phyloP scores from a whole-genome alignment of 352 stramenopile genomes.

The Pythium diclinum region DNA sequence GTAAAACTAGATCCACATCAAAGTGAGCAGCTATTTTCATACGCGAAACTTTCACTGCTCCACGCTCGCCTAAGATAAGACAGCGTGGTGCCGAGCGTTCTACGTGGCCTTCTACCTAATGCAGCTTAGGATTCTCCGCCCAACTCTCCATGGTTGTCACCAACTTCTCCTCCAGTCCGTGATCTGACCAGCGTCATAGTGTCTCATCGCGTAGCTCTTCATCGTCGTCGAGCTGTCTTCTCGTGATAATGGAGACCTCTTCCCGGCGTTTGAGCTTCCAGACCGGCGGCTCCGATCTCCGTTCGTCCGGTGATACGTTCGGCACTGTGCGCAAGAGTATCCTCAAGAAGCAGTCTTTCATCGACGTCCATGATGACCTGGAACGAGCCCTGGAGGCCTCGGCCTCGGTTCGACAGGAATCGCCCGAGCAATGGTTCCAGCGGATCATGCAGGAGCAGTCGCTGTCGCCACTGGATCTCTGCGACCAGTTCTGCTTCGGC shows the following conservation, averaged over 20 bases:
- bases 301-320: not conserved
- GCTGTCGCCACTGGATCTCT: conserved; percentile 54
- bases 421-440: conserved; percentile 51
- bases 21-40: not conserved
- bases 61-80: not conserved
- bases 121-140: not conserved
- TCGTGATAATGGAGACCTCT: not conserved
- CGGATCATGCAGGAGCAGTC: conserved; percentile 40
- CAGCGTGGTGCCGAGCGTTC: too few species aligned
- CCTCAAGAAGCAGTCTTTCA: conserved; percentile 24
- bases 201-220: not conserved
- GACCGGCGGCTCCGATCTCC: not conserved
- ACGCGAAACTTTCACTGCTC: too few species aligned
- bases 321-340: conserved; percentile 13
- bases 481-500: conserved; percentile 49
- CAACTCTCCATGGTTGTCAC: not conserved
- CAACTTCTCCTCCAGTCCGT: not conserved
- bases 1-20: not conserved
- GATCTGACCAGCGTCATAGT: not conserved
- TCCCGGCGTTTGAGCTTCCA: not conserved
- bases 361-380: conserved; percentile 21
- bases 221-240: too few species aligned
- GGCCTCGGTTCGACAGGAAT: conserved; percentile 15
- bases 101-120: not conserved
- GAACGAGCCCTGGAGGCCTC: conserved; percentile 6